phyloP scores from a whole-genome alignment of 805 yeast genomes.

The Grigorovia transvaalensis region DNA sequence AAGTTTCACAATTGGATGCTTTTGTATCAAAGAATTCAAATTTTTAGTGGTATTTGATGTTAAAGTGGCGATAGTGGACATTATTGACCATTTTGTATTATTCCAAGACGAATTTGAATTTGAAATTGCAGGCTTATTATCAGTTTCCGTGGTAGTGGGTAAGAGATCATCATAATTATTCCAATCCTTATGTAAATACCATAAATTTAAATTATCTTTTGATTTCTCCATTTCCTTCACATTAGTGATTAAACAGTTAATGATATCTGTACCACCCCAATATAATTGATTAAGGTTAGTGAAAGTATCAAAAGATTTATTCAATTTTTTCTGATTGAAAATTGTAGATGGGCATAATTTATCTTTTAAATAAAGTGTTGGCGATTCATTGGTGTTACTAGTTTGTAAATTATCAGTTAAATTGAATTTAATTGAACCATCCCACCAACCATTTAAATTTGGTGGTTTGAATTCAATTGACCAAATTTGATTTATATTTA shows the following conservation, averaged over 20 bases:
- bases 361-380: slow-evolving; percentile 88
- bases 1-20: slow-evolving; percentile 23
- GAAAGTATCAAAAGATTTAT: slow-evolving; percentile 67
- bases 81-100: slow-evolving; percentile 70
- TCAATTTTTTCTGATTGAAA: slow-evolving; percentile 46
- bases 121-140: background rate
- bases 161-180: background rate
- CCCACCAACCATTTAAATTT: slow-evolving; percentile 73
- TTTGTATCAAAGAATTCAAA: slow-evolving; percentile 16
- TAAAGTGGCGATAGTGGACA: slow-evolving; percentile 75
- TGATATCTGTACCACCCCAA: slow-evolving; percentile 89
- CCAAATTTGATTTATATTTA: slow-evolving; percentile 1
- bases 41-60: slow-evolving; percentile 33
- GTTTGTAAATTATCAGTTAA: slow-evolving; percentile 32
- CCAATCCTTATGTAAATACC: background rate
- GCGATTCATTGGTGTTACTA: slow-evolving; percentile 47
- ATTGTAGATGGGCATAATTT: slow-evolving; percentile 70
- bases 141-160: background rate
- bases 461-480: slow-evolving; percentile 81
- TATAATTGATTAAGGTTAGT: slow-evolving; percentile 43
- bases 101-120: slow-evolving; percentile 9
- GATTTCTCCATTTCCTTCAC: background rate
- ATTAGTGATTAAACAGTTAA: slow-evolving; percentile 23
- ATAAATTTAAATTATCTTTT: background rate
- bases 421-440: slow-evolving; percentile 73